Evolutionary conservation across 495 filamentous ascomycete genomes (phyloP).

Genomic region (Rostrohypoxylon terebratum): DNA sequence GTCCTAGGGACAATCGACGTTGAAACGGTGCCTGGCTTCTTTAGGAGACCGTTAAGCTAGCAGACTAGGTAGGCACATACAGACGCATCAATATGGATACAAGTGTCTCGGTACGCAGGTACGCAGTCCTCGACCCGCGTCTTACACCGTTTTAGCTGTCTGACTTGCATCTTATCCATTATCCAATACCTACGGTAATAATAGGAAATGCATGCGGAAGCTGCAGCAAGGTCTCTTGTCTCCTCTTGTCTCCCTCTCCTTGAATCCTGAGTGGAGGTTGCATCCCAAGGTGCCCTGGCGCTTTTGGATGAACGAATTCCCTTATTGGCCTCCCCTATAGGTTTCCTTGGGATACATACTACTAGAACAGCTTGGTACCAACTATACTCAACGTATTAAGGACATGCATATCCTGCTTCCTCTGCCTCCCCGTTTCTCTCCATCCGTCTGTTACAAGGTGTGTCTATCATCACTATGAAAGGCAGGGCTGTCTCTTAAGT

Average conservation of each 20-base stretch:
- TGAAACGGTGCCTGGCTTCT: slow-evolving; percentile 33
- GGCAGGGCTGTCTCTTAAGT: slow-evolving; percentile 34
- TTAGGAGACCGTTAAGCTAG: slow-evolving; percentile 1
- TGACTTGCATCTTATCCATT: slow-evolving; percentile 6
- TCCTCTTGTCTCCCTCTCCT: slow-evolving; percentile 16
- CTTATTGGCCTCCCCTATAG: slow-evolving; percentile 34
- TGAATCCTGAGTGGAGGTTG: slow-evolving; percentile 40
- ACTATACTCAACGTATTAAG: slow-evolving; percentile 46
- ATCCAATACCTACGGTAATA: slow-evolving; percentile 12
- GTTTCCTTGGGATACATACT: slow-evolving; percentile 1
- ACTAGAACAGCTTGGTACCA: slow-evolving; percentile 24
- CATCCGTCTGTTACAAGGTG: slow-evolving; percentile 33
- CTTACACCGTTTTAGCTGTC: slow-evolving; percentile 1
- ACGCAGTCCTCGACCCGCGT: slow-evolving; percentile 11
- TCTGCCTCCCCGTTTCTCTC: slow-evolving; percentile 34
- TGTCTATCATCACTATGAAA: slow-evolving; percentile 43
- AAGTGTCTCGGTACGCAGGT: slow-evolving; percentile 7
- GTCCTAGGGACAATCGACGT: slow-evolving; percentile 26
- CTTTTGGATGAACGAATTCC: slow-evolving; percentile 33
- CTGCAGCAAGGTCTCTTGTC: neutral
- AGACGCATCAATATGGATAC: neutral
- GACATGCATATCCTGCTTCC: slow-evolving; percentile 43
- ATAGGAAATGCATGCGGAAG: slow-evolving; percentile 21
- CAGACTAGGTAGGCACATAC: slow-evolving; percentile 12
- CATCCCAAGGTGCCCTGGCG: slow-evolving; percentile 37